Percentiles rank a stretch among this genome's conserved stretches.
Evolutionary conservation across 768 basidiomycete species (phyloP).

Genomic region (Gautieria morchelliformis): DNA sequence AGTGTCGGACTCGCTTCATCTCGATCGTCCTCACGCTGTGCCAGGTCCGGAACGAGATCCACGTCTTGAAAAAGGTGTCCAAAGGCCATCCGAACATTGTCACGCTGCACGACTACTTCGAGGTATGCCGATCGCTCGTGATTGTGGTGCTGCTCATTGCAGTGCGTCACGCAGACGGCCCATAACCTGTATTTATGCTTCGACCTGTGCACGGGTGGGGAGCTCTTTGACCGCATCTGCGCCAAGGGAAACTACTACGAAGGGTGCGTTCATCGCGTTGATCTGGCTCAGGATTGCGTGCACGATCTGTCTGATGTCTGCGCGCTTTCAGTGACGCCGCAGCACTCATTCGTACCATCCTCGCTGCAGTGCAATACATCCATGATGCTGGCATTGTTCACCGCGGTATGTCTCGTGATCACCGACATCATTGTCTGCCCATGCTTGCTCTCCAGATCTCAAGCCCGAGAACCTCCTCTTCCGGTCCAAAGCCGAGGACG

Average conservation of each 20-base stretch:
- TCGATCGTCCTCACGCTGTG: background rate
- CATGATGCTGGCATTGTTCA: slow-evolving; percentile 92
- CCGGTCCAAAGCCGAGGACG: slow-evolving; percentile 78
- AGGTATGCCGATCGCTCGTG: slow-evolving; percentile 38
- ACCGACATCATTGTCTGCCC: background rate
- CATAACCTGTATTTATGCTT: slow-evolving; percentile 93
- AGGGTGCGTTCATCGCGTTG: slow-evolving; percentile 42
- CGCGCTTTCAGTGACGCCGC: slow-evolving; percentile 68
- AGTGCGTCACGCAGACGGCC: slow-evolving; percentile 44
- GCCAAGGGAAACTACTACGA: slow-evolving; percentile 96
- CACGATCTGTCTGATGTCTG: background rate
- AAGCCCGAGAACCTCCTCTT: slow-evolving; percentile 98
- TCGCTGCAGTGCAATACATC: slow-evolving; percentile 82
- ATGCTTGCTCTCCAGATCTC: slow-evolving; percentile 45
- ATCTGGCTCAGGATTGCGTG: slow-evolving; percentile 13
- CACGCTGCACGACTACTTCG: slow-evolving; percentile 92
- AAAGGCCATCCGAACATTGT: slow-evolving; percentile 87
- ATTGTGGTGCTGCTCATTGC: background rate
- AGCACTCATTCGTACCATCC: slow-evolving; percentile 75
- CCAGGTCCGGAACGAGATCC: slow-evolving; percentile 94
- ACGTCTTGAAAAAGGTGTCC: slow-evolving; percentile 87
- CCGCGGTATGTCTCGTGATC: slow-evolving; percentile 40
- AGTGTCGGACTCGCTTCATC: slow-evolving; percentile 15
- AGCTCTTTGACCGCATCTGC: slow-evolving; percentile 98
- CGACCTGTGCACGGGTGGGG: slow-evolving; percentile 94